Evolutionary conservation across 108 stramenopile species (phyloP).

Genomic region (Cyclotella distinguenda): DNA sequence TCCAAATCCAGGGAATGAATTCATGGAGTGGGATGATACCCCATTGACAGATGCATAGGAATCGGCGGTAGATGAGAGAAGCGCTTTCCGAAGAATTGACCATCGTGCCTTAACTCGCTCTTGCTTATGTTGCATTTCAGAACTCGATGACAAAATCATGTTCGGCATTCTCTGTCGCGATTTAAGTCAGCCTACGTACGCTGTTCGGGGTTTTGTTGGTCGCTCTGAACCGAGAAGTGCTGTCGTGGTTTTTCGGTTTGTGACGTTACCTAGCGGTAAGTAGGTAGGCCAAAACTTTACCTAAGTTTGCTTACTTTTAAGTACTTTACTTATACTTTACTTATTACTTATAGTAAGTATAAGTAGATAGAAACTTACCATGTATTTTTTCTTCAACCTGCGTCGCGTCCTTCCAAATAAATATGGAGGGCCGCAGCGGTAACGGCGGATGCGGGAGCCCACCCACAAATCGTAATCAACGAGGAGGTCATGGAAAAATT

Average conservation of each 20-base stretch:
- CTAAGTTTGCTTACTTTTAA: no score
- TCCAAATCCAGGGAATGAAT: conserved; percentile 66
- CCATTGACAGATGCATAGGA: neutral
- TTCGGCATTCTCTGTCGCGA: neutral
- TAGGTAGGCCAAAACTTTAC: no score
- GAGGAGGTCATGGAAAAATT: neutral
- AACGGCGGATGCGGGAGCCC: neutral
- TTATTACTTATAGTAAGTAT: no score
- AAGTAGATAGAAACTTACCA: no score
- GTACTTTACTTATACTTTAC: no score
- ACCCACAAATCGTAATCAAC: neutral
- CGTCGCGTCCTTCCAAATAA: neutral
- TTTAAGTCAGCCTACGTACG: no score
- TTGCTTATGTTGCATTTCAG: neutral
- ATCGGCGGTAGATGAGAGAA: conserved; percentile 25
- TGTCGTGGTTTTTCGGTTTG: no score
- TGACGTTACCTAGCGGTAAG: no score
- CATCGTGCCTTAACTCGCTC: conserved; percentile 59
- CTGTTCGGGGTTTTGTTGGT: no score
- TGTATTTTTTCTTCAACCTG: neutral
- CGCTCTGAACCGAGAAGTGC: no score
- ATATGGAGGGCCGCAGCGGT: conserved; percentile 1
- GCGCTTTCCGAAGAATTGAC: conserved; percentile 56
- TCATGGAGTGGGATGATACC: conserved; percentile 47
- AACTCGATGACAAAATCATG: neutral